Evolutionary conservation across 371 early-diverging fungal species (phyloP).

Genomic region (Mortierella sp.): DNA sequence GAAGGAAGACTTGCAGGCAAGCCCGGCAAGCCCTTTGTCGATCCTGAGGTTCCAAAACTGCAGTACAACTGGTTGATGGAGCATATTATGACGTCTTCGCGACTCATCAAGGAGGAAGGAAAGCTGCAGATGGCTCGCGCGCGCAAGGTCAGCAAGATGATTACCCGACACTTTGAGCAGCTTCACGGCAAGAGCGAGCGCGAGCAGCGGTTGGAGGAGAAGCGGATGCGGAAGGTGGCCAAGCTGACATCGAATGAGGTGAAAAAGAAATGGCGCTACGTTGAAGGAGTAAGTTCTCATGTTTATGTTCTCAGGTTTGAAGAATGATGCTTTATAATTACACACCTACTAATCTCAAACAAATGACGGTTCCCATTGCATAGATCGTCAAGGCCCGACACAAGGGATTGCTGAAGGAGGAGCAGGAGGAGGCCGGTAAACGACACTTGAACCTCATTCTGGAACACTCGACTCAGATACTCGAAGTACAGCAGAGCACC

Average conservation of each 20-base stretch:
- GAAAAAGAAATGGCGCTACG: slow-evolving; percentile 76
- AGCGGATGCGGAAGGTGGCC: slow-evolving; percentile 69
- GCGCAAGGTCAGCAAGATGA: slow-evolving; percentile 69
- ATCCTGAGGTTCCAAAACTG: slow-evolving; percentile 53
- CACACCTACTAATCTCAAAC: not conserved
- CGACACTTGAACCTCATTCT: slow-evolving; percentile 77
- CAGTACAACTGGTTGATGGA: slow-evolving; percentile 61
- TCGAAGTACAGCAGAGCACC: slow-evolving; percentile 77
- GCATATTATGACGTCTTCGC: slow-evolving; percentile 60
- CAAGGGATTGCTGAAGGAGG: slow-evolving; percentile 70
- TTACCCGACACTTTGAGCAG: slow-evolving; percentile 71
- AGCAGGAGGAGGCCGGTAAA: slow-evolving; percentile 73
- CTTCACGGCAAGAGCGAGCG: slow-evolving; percentile 68
- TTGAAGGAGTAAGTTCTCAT: slow-evolving; percentile 66
- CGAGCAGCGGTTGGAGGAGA: slow-evolving; percentile 65
- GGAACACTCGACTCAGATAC: slow-evolving; percentile 79
- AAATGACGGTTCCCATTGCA: not conserved
- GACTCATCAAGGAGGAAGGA: slow-evolving; percentile 60
- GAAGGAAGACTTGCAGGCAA: slow-evolving; percentile 64
- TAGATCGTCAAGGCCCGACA: slow-evolving; percentile 70
- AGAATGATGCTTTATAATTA: not conserved
- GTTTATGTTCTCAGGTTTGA: not conserved
- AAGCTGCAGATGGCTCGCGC: slow-evolving; percentile 66
- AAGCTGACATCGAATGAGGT: slow-evolving; percentile 78
- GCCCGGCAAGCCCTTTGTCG: slow-evolving; percentile 60